A percentile compares a stretch with the other conserved stretches of the same genome.
These are phyloP conservation scores for Dendrothele bispora DNA, from an alignment of 768 basidiomycete genomes.

Conservation along the genomic window DNA sequence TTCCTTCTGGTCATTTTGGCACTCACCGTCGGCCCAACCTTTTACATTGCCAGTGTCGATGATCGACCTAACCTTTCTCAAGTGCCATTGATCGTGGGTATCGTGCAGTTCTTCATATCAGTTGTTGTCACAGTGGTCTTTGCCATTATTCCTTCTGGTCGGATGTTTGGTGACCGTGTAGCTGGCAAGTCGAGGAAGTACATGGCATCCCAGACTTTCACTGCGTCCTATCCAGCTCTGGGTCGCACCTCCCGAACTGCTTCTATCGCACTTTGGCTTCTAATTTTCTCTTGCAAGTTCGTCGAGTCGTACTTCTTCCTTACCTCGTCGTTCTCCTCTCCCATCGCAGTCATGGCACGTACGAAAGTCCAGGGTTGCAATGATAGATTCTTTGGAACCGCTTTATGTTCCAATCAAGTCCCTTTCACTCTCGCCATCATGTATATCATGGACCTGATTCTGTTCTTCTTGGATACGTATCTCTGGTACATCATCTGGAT, in stretches of 20 bases:
- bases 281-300: slow-evolving; percentile 97
- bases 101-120: slow-evolving; percentile 93
- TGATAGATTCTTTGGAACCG: slow-evolving; percentile 79
- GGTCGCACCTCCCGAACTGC: slow-evolving; percentile 71
- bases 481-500: slow-evolving; percentile 99
- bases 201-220: slow-evolving; percentile 98
- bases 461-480: slow-evolving; percentile 99
- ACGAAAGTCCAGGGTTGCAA: slow-evolving; percentile 90
- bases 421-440: slow-evolving; percentile 95
- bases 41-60: slow-evolving; percentile 90
- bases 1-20: slow-evolving; percentile 92
- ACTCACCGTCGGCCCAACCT: slow-evolving; percentile 88
- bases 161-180: slow-evolving; percentile 99
- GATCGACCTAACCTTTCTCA: slow-evolving; percentile 55
- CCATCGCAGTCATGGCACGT: slow-evolving; percentile 94
- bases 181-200: slow-evolving; percentile 98
- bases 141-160: slow-evolving; percentile 88
- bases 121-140: slow-evolving; percentile 82
- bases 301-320: slow-evolving; percentile 98
- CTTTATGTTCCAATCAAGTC: slow-evolving; percentile 89
- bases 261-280: slow-evolving; percentile 84
- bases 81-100: slow-evolving; percentile 86
- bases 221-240: slow-evolving; percentile 91
- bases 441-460: slow-evolving; percentile 96
- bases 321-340: slow-evolving; percentile 94